A percentile compares a stretch with the other conserved stretches of the same genome.
phyloP scores from a whole-genome alignment of 2,329 filamentous ascomycete genomes.

The Claviceps sp. region DNA sequence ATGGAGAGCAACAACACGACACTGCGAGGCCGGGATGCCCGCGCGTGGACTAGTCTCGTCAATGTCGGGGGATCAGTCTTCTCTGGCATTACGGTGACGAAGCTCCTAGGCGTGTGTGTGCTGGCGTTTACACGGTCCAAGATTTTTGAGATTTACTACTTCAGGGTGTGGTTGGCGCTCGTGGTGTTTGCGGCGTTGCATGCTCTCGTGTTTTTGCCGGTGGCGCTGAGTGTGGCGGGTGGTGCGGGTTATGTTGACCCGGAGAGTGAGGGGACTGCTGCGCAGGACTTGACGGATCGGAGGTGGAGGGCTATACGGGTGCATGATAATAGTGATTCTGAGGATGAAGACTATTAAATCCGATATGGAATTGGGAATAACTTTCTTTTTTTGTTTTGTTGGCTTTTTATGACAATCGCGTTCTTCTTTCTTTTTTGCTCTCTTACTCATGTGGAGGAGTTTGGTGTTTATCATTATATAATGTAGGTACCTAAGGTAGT shows the following conservation, averaged over 20 bases:
- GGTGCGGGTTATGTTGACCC: conserved; percentile 81
- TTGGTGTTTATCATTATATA: too few relatives aligned
- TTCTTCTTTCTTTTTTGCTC: not conserved
- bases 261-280: conserved; percentile 74
- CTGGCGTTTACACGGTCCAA: conserved; percentile 91
- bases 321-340: conserved; percentile 63
- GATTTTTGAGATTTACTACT: conserved; percentile 99
- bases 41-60: conserved; percentile 84
- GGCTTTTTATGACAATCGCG: too few relatives aligned
- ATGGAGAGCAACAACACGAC: conserved; percentile 65
- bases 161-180: conserved; percentile 87
- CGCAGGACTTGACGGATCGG: conserved; percentile 73
- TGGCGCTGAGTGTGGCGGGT: conserved; percentile 73
- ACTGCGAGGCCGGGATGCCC: conserved; percentile 69
- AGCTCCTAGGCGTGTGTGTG: conserved; percentile 81
- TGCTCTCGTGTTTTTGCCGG: conserved; percentile 81
- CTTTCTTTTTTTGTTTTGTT: not conserved
- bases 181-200: conserved; percentile 82
- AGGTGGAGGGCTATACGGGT: conserved; percentile 65
- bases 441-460: not conserved
- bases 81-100: conserved; percentile 91
- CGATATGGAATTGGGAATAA: too few relatives aligned
- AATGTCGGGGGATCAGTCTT: conserved; percentile 94
- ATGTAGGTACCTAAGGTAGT: too few relatives aligned
- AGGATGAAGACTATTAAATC: conserved; percentile 43